A percentile compares a stretch with the other conserved stretches of the same genome.
Conservation (phyloP, 441 rosid genomes). For the Erodium chrysanthum region DNA sequence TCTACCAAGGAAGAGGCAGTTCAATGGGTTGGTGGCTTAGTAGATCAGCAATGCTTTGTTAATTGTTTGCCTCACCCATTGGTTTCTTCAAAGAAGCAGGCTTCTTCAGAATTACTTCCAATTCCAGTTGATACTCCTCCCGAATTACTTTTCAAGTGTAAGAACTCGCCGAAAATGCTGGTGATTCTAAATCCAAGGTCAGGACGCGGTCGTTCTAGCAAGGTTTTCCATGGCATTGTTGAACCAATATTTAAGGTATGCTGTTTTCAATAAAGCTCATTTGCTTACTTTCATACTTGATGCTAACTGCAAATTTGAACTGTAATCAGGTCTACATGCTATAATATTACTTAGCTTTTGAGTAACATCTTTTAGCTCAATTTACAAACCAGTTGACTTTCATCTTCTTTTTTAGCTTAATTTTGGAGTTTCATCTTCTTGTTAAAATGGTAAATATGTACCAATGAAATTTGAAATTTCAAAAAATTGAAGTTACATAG, state of each 20-base stretch:
- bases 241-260: conserved; percentile 94
- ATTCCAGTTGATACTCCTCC: conserved; percentile 60
- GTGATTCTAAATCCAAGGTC: conserved; percentile 95
- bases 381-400: not conserved
- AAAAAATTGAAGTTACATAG: not conserved
- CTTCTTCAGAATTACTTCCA: conserved; percentile 76
- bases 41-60: conserved; percentile 84
- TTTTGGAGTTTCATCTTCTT: too few species aligned
- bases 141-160: conserved; percentile 79
- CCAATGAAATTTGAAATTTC: not conserved
- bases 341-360: not conserved
- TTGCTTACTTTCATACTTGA: not conserved
- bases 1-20: conserved; percentile 72
- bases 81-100: conserved; percentile 84
- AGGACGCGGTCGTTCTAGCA: conserved; percentile 90
- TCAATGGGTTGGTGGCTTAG: conserved; percentile 97
- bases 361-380: not conserved
- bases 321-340: not conserved
- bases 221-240: conserved; percentile 76
- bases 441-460: not conserved
- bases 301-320: not conserved
- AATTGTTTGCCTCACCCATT: conserved; percentile 92
- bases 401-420: not conserved
- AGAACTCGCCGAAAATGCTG: conserved; percentile 84
- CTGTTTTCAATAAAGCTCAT: not conserved